Base-by-base conservation (phyloP, 2,329 filamentous ascomycete species). In the Bertia moriformis region DNA sequence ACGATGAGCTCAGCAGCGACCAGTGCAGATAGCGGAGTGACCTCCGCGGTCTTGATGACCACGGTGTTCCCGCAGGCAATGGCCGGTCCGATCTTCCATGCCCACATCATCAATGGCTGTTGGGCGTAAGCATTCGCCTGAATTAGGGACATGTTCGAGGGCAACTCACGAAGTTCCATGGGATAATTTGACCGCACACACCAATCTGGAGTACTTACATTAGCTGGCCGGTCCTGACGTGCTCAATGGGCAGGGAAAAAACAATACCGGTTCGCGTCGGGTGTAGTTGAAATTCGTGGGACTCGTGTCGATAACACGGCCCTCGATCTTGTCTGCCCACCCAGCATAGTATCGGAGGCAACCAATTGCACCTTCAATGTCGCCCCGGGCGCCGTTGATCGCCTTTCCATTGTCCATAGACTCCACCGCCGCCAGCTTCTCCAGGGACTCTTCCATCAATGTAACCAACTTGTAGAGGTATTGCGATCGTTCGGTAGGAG, bases 201-300 rank as follows among this genome's bases (percentile, higher is more conserved):
- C 32, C 32, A 29, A 82, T 58, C 2, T 78, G 78, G 19, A 79
- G 61, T 0, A 74, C 79, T 48, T 82, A 82, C 4, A 75, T 73
- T 40, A 82, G 66, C 48, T 80, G 81, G 12, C 60, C 58, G 15
- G n/a, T n/a, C n/a, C n/a, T n/a, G n/a, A n/a, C n/a, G n/a, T n/a
- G n/a, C n/a, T n/a, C n/a, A n/a, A n/a, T n/a, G n/a, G n/a, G n/a
- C n/a, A n/a, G n/a, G n/a, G n/a, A n/a, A n/a, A n/a, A n/a, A n/a
- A n/a, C n/a, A n/a, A n/a, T 7, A 17, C 10, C 32, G 10, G 10
- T 17, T 35, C 15, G 17, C 10, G 10, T 7, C 7, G 7, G 32
- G 15, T 35, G 15, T 35, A 12, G 12, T 7, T 7, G 12, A 35
- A 7, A 7, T 15, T 15, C 10, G 12, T 7, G 12, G 32, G 10